Base-by-base conservation (phyloP, 2,329 filamentous ascomycete species). In the Aspergillus chevalieri region DNA sequence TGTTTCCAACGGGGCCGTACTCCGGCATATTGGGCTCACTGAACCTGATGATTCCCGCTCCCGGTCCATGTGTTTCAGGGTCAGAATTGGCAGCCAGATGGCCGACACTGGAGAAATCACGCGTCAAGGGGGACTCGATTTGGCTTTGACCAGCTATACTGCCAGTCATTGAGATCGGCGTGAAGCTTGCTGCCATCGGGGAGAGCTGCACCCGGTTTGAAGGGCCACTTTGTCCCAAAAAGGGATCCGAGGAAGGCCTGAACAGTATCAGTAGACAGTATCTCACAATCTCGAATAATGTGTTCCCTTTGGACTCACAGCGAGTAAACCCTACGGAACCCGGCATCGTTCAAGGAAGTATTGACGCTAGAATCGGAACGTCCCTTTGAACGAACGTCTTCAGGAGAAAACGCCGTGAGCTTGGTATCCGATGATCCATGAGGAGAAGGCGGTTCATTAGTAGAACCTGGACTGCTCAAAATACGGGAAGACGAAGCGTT, bases 371-470 rank as follows among this genome's bases (percentile, higher is more conserved):
- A 49, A 12, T 57, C 52, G 42, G 57, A 53, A 36, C 57, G 57
- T 21, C 55, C 54, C 55, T 75, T 76, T 34, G 69, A 66, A 12
- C 76, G 75, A 46, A 67, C 66, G 38, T 81, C 80, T 14, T 81
- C 78, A 0, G 83, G 82, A 3, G 83, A 86, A 61, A 86, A 85
- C 5, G 78, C 70, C 4, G 83, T 84, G 39, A 84, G 56, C 45
- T 78, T 79, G 6, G 83, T 85, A 51, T 85, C 82, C 0, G 84
- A 84, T 5, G 85, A 87, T 14, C 77, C 79, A 57, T 81, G 77
- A 60, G 75, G 77, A 9, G 83, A 84, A 46, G 80, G 79, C 28
- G 74, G 74, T 17, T 71, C 74, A 43, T 75, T 78, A 14, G 67
- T 67, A 33, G 69, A 71, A 43, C 58, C 62, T 28, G 69, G 66